Percentiles rank a stretch among this genome's conserved stretches.
Evolutionary conservation across 2,329 filamentous ascomycete species (phyloP).

Genomic region (Trichoderma sp.): DNA sequence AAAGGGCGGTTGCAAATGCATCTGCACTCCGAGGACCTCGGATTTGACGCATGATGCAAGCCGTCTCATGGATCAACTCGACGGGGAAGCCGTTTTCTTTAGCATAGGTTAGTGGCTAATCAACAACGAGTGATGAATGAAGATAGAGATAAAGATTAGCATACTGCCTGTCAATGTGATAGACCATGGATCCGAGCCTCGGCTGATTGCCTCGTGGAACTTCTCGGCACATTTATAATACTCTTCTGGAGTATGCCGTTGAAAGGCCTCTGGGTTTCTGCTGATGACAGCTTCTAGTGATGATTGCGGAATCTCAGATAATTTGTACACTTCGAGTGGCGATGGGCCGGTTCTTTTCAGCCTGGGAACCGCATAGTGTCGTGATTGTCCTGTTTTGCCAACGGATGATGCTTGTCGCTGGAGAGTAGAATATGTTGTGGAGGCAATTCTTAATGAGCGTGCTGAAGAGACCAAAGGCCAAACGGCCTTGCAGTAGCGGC

Average conservation of each 20-base stretch:
- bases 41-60: slow-evolving; percentile 29
- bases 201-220: slow-evolving; percentile 26
- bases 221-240: slow-evolving; percentile 27
- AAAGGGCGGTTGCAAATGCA: slow-evolving; percentile 28
- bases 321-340: slow-evolving; percentile 22
- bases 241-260: slow-evolving; percentile 23
- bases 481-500: background rate
- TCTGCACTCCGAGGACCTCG: slow-evolving; percentile 7
- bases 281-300: slow-evolving; percentile 25
- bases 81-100: slow-evolving; percentile 25
- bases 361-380: slow-evolving; percentile 14
- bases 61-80: slow-evolving; percentile 28
- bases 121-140: background rate
- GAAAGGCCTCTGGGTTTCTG: slow-evolving; percentile 21
- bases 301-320: slow-evolving; percentile 25
- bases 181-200: slow-evolving; percentile 24
- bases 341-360: slow-evolving; percentile 5
- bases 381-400: background rate
- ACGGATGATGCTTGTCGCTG: background rate
- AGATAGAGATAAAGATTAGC: slow-evolving; percentile 10
- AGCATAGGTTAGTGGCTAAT: background rate
- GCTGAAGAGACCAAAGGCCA: background rate
- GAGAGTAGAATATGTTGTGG: background rate
- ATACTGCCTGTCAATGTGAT: slow-evolving; percentile 27
- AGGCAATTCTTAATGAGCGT: background rate